phyloP scores from a whole-genome alignment of 2,329 filamentous ascomycete genomes.

The Fusarium veterinarium region DNA sequence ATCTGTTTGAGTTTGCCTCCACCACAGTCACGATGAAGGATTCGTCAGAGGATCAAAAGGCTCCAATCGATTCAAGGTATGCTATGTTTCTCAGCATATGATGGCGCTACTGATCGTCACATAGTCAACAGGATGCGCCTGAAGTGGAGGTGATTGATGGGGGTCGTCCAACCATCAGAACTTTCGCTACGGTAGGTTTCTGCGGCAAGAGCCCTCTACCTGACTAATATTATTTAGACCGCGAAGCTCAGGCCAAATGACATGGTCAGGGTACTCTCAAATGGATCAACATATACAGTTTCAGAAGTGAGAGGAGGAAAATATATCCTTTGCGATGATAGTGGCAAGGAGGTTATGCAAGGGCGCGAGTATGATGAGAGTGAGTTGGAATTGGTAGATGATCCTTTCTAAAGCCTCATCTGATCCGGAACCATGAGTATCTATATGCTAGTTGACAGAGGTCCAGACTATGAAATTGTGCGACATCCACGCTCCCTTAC shows the following conservation, averaged over 20 bases:
- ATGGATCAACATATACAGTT: background rate
- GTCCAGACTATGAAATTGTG: background rate
- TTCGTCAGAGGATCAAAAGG: background rate
- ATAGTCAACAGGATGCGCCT: background rate
- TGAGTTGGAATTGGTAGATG: background rate
- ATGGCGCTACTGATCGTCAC: accelerated
- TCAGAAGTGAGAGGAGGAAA: background rate
- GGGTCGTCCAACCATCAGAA: background rate
- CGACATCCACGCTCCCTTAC: background rate
- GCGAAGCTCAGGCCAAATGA: background rate
- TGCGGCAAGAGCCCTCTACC: accelerated
- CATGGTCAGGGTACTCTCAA: background rate
- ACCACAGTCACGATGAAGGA: background rate
- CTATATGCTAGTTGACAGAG: accelerated
- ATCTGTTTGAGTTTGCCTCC: background rate
- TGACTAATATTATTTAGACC: accelerated
- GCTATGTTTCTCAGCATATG: accelerated
- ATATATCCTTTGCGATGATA: background rate
- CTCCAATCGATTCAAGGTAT: background rate
- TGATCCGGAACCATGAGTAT: accelerated
- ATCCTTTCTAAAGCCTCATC: accelerated
- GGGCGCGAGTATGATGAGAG: background rate
- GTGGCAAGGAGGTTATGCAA: background rate
- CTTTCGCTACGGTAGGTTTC: background rate
- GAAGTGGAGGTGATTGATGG: background rate